Evolutionary conservation across 371 early-diverging fungal species (phyloP).

Genomic region (Apophysomyces trapeziformis): DNA sequence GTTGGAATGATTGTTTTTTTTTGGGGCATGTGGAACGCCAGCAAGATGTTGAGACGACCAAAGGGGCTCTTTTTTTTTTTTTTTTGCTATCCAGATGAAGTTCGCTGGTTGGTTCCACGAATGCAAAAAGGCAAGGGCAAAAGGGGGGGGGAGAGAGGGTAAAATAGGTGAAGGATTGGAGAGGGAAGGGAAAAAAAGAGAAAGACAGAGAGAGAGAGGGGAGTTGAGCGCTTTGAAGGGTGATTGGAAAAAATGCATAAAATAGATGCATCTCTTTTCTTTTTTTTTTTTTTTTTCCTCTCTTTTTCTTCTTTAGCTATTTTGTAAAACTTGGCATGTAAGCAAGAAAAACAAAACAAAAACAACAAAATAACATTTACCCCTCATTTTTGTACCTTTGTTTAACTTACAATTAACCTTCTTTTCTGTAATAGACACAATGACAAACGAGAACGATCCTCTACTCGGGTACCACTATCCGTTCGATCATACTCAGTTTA

Average conservation of each 20-base stretch:
- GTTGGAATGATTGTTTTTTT: constrained; percentile 6
- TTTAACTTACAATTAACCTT: neutral
- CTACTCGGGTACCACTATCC: neutral
- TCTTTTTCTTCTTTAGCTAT: neutral
- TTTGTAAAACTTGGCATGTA: neutral
- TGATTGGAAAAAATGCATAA: constrained; percentile 1
- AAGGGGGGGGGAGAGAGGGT: neutral
- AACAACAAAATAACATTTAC: neutral
- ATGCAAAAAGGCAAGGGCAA: constrained; percentile 8
- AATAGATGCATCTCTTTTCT: constrained; percentile 5
- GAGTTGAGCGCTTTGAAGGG: neutral
- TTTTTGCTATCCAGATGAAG: neutral
- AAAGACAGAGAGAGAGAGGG: neutral
- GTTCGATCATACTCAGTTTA: neutral
- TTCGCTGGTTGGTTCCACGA: constrained; percentile 11
- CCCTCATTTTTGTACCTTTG: neutral
- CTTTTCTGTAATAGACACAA: neutral
- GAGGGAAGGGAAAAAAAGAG: neutral
- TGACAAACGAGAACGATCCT: constrained; percentile 6
- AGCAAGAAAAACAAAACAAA: neutral
- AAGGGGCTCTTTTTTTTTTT: neutral
- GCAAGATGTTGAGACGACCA: neutral
- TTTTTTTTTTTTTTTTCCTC: neutral
- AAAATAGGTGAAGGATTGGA: neutral
- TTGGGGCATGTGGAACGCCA: constrained; percentile 12